Evolutionary conservation across 2,329 filamentous ascomycete genomes (phyloP).

Genomic region (Blastomyces gilchristii): DNA sequence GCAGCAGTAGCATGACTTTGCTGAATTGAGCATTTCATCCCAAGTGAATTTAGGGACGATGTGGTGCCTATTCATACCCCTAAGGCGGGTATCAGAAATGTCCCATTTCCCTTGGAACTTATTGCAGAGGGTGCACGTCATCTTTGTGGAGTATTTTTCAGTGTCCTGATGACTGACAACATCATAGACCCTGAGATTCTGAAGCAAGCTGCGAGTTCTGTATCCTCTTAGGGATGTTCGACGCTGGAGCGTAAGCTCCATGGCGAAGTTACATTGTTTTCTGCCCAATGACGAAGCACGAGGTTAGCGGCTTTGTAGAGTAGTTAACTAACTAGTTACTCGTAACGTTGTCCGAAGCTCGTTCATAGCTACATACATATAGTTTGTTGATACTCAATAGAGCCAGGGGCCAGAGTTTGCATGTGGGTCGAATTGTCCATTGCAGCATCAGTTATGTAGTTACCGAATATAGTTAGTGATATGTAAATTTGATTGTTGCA

Average conservation of each 20-base stretch:
- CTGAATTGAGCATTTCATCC: background rate
- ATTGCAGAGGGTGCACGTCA: background rate
- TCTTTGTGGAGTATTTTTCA: background rate
- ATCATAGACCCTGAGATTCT: background rate
- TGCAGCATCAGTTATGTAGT: no score
- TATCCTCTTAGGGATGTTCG: background rate
- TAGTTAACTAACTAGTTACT: no score
- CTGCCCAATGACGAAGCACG: background rate
- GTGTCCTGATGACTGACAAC: background rate
- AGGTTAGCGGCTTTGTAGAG: no score
- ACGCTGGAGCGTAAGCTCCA: background rate
- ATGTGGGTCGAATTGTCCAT: no score
- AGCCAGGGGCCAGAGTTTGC: no score
- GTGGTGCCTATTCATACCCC: background rate
- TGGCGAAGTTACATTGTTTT: no score
- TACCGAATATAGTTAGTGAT: no score
- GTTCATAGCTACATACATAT: no score
- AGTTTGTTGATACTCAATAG: no score
- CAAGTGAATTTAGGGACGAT: conserved; percentile 2
- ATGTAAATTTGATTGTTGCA: no score
- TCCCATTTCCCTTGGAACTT: background rate
- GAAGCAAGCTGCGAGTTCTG: background rate
- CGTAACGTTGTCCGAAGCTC: no score
- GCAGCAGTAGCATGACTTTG: conserved; percentile 3
- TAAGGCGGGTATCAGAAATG: background rate